Evolutionary conservation across 495 filamentous ascomycete genomes (phyloP).

Genomic region (Pseudoneurospora amorphoporcata): DNA sequence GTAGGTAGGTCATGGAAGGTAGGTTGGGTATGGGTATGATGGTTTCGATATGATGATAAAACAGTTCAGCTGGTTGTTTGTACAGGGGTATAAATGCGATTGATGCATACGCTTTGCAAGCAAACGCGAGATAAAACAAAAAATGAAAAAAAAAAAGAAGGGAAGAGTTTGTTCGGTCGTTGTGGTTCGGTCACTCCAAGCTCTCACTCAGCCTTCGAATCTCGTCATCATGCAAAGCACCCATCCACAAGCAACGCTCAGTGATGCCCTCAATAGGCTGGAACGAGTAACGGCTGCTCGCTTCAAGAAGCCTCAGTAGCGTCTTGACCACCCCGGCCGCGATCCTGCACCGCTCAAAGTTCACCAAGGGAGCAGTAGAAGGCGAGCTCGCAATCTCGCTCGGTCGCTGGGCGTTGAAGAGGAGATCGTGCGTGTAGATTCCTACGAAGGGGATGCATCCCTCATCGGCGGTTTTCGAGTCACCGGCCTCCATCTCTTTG

Average conservation of each 20-base stretch:
- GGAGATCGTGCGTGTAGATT: conserved; percentile 90
- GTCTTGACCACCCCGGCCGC: conserved; percentile 90
- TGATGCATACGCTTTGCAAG: not conserved
- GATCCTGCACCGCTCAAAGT: conserved; percentile 89
- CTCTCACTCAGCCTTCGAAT: conserved; percentile 43
- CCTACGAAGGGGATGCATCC: conserved; percentile 97
- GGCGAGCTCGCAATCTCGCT: conserved; percentile 53
- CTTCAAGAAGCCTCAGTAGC: conserved; percentile 78
- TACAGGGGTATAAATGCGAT: not conserved
- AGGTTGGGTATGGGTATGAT: not conserved
- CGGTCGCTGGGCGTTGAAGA: conserved; percentile 89
- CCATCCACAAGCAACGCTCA: conserved; percentile 92
- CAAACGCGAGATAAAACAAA: not conserved
- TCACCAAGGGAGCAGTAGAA: conserved; percentile 67
- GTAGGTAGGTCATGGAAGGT: not conserved
- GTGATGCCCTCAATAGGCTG: conserved; percentile 77
- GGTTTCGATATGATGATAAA: not conserved
- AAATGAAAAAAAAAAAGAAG: not conserved
- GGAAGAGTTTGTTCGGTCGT: not conserved
- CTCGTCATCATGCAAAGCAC: conserved; percentile 74
- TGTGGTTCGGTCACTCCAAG: conserved; percentile 23
- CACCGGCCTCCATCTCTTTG: conserved; percentile 74
- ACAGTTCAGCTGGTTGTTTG: not conserved
- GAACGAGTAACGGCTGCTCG: conserved; percentile 81
- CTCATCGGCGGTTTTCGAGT: conserved; percentile 43